These are phyloP conservation scores for Chenopodium berlandieri DNA, from an alignment of 148 eudicot species.

Conservation along the genomic window DNA sequence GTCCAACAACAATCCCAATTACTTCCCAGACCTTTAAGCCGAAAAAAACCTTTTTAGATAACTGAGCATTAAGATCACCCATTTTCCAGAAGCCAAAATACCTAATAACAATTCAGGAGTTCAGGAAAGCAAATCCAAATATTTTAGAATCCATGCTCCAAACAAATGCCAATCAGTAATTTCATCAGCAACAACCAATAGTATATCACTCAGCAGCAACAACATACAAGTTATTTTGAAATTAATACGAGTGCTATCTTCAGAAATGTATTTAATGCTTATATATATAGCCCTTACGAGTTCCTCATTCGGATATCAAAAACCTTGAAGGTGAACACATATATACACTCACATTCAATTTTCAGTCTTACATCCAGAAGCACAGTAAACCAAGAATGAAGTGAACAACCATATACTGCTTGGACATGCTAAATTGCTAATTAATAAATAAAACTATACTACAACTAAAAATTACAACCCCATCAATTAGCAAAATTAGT, in stretches of 20 bases:
- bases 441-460: neutral
- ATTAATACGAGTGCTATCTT: no score
- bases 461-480: neutral
- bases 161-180: neutral
- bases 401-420: neutral
- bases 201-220: no score
- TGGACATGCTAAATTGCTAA: neutral
- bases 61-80: slow-evolving; percentile 47
- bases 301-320: no score
- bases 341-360: neutral
- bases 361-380: neutral
- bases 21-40: slow-evolving; percentile 63
- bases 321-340: no score
- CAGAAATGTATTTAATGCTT: no score
- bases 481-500: neutral
- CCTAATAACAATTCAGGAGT: slow-evolving; percentile 24
- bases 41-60: slow-evolving; percentile 39
- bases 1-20: slow-evolving; percentile 48
- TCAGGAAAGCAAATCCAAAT: neutral
- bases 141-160: slow-evolving; percentile 11
- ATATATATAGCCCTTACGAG: no score
- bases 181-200: neutral
- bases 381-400: neutral
- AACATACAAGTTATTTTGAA: no score
- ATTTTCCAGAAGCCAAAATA: slow-evolving; percentile 30